These are phyloP conservation scores for Panaeolus cyanescens DNA, from an alignment of 768 basidiomycete genomes.

Conservation along the genomic window DNA sequence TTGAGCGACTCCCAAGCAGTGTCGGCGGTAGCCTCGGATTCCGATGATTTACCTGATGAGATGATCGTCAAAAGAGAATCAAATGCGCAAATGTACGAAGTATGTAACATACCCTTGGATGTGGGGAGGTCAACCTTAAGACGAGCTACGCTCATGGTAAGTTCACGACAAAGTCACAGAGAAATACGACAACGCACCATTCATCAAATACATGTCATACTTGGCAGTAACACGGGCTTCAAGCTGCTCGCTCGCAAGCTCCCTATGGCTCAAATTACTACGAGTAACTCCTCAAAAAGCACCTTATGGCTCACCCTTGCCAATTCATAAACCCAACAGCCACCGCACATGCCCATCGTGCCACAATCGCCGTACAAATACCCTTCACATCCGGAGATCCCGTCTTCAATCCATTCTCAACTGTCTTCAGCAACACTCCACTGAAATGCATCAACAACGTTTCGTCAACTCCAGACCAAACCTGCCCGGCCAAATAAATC, in stretches of 20 bases:
- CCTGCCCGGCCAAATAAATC: constrained; percentile 18
- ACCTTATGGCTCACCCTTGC: constrained; percentile 27
- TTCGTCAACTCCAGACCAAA: constrained; percentile 24
- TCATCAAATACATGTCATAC: constrained; percentile 28
- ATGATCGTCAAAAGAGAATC: not conserved
- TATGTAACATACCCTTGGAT: constrained; percentile 18
- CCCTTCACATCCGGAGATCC: constrained; percentile 17
- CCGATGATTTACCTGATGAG: constrained; percentile 21
- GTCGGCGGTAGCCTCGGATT: constrained; percentile 14
- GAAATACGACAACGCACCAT: constrained; percentile 15
- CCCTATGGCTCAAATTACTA: constrained; percentile 8
- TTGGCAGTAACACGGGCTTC: constrained; percentile 18
- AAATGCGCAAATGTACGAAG: not conserved
- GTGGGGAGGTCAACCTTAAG: constrained; percentile 23
- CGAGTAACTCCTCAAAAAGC: not conserved
- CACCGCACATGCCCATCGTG: constrained; percentile 16
- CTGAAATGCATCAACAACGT: constrained; percentile 25
- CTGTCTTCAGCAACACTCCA: not conserved
- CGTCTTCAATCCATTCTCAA: constrained; percentile 19
- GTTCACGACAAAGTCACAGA: not conserved
- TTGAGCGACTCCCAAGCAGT: constrained; percentile 30
- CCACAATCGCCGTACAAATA: constrained; percentile 16
- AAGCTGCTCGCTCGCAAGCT: constrained; percentile 10
- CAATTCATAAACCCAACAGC: constrained; percentile 19
- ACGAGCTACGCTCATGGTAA: constrained; percentile 13